Conservation (phyloP, 352 stramenopile genomes). For the Phytophthora chlamydospora region DNA sequence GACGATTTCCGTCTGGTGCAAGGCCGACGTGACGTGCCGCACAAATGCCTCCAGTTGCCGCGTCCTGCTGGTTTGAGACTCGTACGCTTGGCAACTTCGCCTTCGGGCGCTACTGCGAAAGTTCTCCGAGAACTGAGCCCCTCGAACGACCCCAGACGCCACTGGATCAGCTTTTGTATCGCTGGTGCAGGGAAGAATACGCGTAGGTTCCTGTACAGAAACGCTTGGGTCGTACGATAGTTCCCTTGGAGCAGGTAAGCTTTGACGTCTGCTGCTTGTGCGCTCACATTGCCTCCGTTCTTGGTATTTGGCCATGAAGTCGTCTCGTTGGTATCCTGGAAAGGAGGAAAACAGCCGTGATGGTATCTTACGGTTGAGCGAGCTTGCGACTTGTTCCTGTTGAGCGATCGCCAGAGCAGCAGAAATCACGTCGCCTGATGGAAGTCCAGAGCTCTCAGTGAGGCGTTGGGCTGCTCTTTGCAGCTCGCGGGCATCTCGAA, state of each 20-base stretch:
- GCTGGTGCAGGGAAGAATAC: background rate
- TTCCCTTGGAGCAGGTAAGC: background rate
- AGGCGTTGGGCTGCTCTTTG: background rate
- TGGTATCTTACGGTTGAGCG: conserved; percentile 9
- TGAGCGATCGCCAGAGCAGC: conserved; percentile 5
- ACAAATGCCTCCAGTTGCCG: conserved; percentile 16
- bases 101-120: background rate
- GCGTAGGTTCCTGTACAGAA: background rate
- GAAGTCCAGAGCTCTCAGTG: background rate
- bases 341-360: conserved; percentile 26
- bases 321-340: conserved; percentile 15
- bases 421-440: background rate
- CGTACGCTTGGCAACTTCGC: background rate
- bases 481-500: background rate
- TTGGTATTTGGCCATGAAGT: conserved; percentile 6
- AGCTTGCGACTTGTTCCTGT: conserved; percentile 10
- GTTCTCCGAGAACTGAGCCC: too few relatives aligned
- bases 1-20: conserved; percentile 33
- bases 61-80: background rate
- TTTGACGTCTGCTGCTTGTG: background rate
- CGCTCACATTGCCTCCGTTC: background rate
- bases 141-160: background rate
- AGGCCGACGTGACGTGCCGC: conserved; percentile 2
- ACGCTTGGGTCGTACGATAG: background rate
- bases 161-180: too few relatives aligned